These are phyloP conservation scores for Actinomortierella ambigua DNA, from an alignment of 371 early-diverging fungal species.

Conservation along the genomic window DNA sequence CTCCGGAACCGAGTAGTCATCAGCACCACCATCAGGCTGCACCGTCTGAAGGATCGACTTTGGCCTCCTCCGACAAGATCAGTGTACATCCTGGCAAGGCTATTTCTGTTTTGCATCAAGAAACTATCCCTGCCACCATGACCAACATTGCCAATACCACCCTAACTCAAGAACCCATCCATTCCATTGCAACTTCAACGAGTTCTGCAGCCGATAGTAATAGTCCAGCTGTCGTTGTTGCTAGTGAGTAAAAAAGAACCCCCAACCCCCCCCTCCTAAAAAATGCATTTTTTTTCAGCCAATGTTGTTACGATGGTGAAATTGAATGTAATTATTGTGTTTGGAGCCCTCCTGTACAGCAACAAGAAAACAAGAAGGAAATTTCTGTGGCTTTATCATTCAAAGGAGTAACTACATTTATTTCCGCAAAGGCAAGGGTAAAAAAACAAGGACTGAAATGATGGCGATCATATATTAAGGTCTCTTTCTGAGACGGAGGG, in stretches of 20 bases:
- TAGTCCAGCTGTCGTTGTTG: conserved; percentile 1
- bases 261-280: too few species aligned
- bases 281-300: too few species aligned
- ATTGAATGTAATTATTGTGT: background rate
- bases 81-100: too few species aligned
- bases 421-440: background rate
- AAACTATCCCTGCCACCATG: too few species aligned
- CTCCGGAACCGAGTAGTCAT: too few species aligned
- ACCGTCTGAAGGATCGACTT: too few species aligned
- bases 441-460: background rate
- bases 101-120: too few species aligned
- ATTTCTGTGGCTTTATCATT: background rate
- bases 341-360: background rate
- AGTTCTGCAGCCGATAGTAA: background rate
- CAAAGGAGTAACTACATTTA: background rate
- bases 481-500: conserved; percentile 3
- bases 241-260: background rate
- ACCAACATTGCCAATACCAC: too few species aligned
- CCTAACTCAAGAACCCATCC: too few species aligned
- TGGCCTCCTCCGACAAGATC: too few species aligned
- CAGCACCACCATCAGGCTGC: too few species aligned
- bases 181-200: conserved; percentile 3
- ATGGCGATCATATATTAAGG: conserved; percentile 2
- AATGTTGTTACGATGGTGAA: background rate
- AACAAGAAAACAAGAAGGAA: background rate